Percentiles rank a stretch among this genome's conserved stretches.
phyloP scores from a whole-genome alignment of 805 yeast species.

The Metschnikowia anglica region DNA sequence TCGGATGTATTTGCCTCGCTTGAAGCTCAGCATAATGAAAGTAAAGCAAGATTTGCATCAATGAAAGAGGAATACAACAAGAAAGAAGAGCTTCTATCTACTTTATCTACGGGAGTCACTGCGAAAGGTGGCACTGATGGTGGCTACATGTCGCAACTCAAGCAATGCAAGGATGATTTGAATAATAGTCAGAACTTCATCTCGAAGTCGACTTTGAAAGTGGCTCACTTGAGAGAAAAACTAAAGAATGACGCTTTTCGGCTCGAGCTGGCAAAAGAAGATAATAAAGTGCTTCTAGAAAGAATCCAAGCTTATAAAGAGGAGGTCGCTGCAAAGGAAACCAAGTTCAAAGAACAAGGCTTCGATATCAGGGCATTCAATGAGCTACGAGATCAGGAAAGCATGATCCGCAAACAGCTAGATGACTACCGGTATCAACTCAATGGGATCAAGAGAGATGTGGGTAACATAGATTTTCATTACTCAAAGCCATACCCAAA shows the following conservation, averaged over 20 bases:
- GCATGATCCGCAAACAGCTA: constrained; percentile 21
- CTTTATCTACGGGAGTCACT: constrained; percentile 86
- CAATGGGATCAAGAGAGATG: constrained; percentile 57
- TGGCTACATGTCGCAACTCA: constrained; percentile 74
- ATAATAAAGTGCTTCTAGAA: constrained; percentile 39
- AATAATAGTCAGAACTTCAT: constrained; percentile 54
- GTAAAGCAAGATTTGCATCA: constrained; percentile 44
- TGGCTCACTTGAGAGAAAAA: constrained; percentile 56
- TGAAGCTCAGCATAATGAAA: constrained; percentile 45
- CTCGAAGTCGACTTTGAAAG: constrained; percentile 59
- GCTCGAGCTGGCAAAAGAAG: constrained; percentile 51
- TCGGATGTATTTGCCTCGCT: constrained; percentile 36
- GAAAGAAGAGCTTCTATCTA: constrained; percentile 78
- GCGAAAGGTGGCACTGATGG: constrained; percentile 72
- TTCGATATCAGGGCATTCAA: constrained; percentile 49
- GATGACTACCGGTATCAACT: constrained; percentile 43
- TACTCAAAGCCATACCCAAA: constrained; percentile 63
- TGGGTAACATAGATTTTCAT: constrained; percentile 73
- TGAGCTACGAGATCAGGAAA: constrained; percentile 48
- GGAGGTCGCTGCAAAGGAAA: constrained; percentile 39
- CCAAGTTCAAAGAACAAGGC: constrained; percentile 52
- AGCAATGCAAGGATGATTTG: constrained; percentile 56
- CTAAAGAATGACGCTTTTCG: constrained; percentile 48
- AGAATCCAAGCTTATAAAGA: constrained; percentile 45
- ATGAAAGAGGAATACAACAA: constrained; percentile 49